Base-by-base conservation (phyloP, 2,329 filamentous ascomycete species). In the Colletotrichum navitas region DNA sequence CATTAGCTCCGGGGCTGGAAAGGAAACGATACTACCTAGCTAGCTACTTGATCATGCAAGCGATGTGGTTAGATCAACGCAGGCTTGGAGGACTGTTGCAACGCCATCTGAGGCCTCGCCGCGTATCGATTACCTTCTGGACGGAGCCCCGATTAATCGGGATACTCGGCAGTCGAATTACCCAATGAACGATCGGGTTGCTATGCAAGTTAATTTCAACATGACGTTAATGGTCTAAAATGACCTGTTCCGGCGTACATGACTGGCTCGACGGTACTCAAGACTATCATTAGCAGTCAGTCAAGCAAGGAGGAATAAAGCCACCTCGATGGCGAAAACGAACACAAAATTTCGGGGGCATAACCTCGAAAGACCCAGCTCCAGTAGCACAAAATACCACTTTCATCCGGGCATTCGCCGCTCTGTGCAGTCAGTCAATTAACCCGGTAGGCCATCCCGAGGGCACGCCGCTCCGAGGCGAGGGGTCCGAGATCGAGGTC, bases 401-500 rank as follows among this genome's bases (percentile, higher is more conserved):
- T 36, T 3, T 12, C 29, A 5, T 49, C 47, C 14, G 14, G 32
- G n/a, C 43, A 39, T 24, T 21, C 10, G 21, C 32, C 21, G 59
- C 43, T 51, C 29, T 29, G 29, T 29, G 29, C 29, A 29, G 29
- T 32, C 21, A 16, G 12, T 5, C 43, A 24, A 4, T 36, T 34
- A 29, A 63, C 52, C 52, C 65, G 68, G 65, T 21, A 60, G 65
- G 29, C 49, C 47, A 68, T 59, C 26, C 65, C 68, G 68, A 58
- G 51, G 43, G 26, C 29, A 29, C 64, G 43, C 41, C 39, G 62
- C 24, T 16, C 68, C 68, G 65, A 47, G 64, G 51, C n/a, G 29
- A 49, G n/a, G 59, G 12, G 21, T 71, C 68, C 68, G 68, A 71
- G 58, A 63, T 71, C 68, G 65, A 64, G 68, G 59, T n/a, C 58